Percentiles rank a stretch among this genome's conserved stretches.
phyloP scores from a whole-genome alignment of 805 yeast species.

The Millerago galiae region DNA sequence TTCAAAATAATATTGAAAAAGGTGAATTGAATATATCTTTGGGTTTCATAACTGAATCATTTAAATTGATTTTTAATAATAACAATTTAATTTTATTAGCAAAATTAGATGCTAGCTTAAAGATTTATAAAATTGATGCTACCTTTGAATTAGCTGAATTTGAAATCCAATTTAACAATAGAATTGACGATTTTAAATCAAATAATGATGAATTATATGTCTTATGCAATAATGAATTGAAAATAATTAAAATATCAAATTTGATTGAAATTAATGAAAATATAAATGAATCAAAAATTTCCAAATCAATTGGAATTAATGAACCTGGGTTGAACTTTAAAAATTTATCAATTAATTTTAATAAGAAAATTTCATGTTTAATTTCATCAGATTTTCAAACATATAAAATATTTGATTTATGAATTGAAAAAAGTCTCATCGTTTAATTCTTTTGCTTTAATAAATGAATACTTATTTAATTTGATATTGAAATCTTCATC shows the following conservation, averaged over 20 bases:
- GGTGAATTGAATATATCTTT: slow-evolving; percentile 5
- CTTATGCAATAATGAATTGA: background rate
- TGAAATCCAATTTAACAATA: slow-evolving; percentile 2
- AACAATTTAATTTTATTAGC: slow-evolving; percentile 8
- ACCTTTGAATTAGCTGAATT: background rate
- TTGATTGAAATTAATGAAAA: background rate
- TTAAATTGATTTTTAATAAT: slow-evolving; percentile 9
- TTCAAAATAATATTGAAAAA: slow-evolving; percentile 4
- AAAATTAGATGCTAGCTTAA: slow-evolving; percentile 7
- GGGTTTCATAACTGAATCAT: slow-evolving; percentile 16
- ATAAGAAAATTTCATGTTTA: slow-evolving; percentile 29
- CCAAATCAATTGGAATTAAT: background rate
- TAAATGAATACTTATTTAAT: slow-evolving; percentile 17
- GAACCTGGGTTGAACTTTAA: slow-evolving; percentile 12
- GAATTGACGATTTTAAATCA: slow-evolving; percentile 11
- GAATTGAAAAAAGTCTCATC: slow-evolving; percentile 3
- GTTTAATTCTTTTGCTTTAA: slow-evolving; percentile 6
- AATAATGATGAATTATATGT: slow-evolving; percentile 10
- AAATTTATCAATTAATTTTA: slow-evolving; percentile 25
- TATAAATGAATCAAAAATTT: slow-evolving; percentile 1
- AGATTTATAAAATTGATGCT: slow-evolving; percentile 11
- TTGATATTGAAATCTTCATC: slow-evolving; percentile 11
- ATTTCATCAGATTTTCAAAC: slow-evolving; percentile 28
- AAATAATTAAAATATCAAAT: background rate
- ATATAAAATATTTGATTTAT: slow-evolving; percentile 3